Evolutionary conservation across 495 filamentous ascomycete species (phyloP).

Genomic region (Aspergillus saccharolyticus): DNA sequence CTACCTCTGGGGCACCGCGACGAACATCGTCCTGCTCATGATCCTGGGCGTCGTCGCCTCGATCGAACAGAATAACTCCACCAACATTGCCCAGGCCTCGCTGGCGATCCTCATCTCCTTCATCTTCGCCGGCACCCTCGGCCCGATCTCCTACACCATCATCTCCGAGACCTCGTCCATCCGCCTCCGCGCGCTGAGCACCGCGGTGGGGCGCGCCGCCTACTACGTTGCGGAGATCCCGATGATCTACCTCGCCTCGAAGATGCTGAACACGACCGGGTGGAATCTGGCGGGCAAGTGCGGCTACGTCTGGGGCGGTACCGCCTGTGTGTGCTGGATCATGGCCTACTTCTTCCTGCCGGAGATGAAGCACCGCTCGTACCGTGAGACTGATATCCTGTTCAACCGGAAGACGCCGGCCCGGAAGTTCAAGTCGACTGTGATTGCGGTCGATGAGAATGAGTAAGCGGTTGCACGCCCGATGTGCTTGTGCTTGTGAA

Average conservation of each 20-base stretch:
- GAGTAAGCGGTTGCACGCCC: conserved; percentile 32
- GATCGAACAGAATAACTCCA: conserved; percentile 33
- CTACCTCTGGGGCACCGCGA: conserved; percentile 56
- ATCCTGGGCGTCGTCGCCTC: conserved; percentile 68
- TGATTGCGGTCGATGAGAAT: conserved; percentile 47
- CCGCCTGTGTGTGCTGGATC: conserved; percentile 62
- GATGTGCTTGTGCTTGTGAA: too few relatives aligned
- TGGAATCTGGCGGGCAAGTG: conserved; percentile 70
- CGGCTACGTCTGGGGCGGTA: conserved; percentile 76
- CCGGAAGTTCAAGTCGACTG: conserved; percentile 38
- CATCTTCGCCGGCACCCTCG: conserved; percentile 67
- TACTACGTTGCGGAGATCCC: conserved; percentile 66
- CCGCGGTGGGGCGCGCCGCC: conserved; percentile 59
- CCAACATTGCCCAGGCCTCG: conserved; percentile 48
- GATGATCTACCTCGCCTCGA: conserved; percentile 48
- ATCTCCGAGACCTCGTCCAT: conserved; percentile 67
- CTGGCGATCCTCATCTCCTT: conserved; percentile 43
- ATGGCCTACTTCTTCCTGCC: conserved; percentile 61
- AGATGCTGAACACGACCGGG: conserved; percentile 62
- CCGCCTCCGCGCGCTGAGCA: conserved; percentile 69
- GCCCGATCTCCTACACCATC: conserved; percentile 70
- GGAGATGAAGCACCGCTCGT: conserved; percentile 34
- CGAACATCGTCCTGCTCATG: conserved; percentile 57
- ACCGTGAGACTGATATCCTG: conserved; percentile 41
- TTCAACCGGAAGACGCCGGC: conserved; percentile 32